Conservation (phyloP, 208 protist species). For the Trypanosomatidae sp. region DNA sequence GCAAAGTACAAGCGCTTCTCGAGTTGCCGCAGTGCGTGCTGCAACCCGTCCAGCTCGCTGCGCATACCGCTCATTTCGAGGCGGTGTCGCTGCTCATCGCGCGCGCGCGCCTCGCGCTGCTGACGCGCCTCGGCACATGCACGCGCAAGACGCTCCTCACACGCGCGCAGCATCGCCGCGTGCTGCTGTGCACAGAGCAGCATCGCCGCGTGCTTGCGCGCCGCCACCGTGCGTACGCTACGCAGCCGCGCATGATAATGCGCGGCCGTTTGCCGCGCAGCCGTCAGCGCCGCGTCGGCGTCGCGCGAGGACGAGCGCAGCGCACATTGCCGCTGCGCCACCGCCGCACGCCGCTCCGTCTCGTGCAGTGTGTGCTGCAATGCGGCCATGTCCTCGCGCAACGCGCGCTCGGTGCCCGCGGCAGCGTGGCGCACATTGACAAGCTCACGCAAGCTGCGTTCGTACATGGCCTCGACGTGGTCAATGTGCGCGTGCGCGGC, state of each 20-base stretch:
- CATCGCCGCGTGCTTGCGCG: slow-evolving; percentile 10
- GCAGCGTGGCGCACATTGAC: too few species aligned
- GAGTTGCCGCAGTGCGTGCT: slow-evolving; percentile 53
- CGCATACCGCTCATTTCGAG: slow-evolving; percentile 55
- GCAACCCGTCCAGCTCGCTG: slow-evolving; percentile 68
- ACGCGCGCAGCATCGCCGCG: slow-evolving; percentile 17
- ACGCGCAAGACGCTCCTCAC: slow-evolving; percentile 21
- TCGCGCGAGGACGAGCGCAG: too few species aligned
- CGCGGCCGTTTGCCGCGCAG: neutral
- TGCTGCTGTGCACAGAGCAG: slow-evolving; percentile 8
- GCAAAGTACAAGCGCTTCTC: slow-evolving; percentile 57
- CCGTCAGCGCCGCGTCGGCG: too few species aligned
- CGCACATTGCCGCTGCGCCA: too few species aligned
- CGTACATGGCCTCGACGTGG: too few species aligned
- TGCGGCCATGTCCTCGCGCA: too few species aligned
- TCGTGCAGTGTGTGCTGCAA: too few species aligned
- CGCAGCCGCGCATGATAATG: neutral
- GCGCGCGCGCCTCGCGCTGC: slow-evolving; percentile 28
- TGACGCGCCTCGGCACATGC: slow-evolving; percentile 41
- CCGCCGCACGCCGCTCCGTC: too few species aligned
- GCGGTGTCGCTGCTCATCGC: slow-evolving; percentile 29
- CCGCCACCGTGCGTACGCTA: neutral
- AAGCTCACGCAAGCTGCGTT: too few species aligned
- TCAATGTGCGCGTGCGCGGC: too few species aligned
- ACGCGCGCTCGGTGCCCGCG: too few species aligned